Percentiles rank a stretch among this genome's conserved stretches.
Evolutionary conservation across 495 filamentous ascomycete species (phyloP).

Genomic region (Penicillium coffeae): DNA sequence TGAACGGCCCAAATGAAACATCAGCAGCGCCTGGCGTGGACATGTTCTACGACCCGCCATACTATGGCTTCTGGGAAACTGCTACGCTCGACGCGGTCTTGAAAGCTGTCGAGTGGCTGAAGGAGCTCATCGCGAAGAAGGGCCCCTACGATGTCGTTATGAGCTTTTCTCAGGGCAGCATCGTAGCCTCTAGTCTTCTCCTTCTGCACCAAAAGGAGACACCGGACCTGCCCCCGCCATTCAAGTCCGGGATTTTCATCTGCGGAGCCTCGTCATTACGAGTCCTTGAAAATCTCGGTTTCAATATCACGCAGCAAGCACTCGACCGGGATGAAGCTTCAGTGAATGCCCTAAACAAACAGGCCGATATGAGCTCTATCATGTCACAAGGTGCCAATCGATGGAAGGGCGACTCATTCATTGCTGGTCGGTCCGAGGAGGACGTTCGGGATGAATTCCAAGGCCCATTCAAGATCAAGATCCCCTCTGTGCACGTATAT

Average conservation of each 20-base stretch:
- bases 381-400: slow-evolving; percentile 26
- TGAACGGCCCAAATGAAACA: slow-evolving; percentile 46
- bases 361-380: slow-evolving; percentile 25
- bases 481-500: slow-evolving; percentile 62
- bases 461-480: slow-evolving; percentile 40
- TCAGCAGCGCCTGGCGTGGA: slow-evolving; percentile 50
- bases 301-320: slow-evolving; percentile 42
- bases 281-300: slow-evolving; percentile 48
- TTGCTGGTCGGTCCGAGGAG: slow-evolving; percentile 45
- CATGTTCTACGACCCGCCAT: slow-evolving; percentile 46
- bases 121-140: slow-evolving; percentile 38
- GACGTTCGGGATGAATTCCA: slow-evolving; percentile 43
- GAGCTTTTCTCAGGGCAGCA: slow-evolving; percentile 58
- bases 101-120: slow-evolving; percentile 43
- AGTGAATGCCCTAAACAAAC: slow-evolving; percentile 23
- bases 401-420: slow-evolving; percentile 20
- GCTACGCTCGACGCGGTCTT: slow-evolving; percentile 33
- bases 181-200: slow-evolving; percentile 44
- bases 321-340: slow-evolving; percentile 32
- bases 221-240: slow-evolving; percentile 39
- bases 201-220: slow-evolving; percentile 36
- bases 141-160: slow-evolving; percentile 61
- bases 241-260: slow-evolving; percentile 58
- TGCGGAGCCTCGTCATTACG: slow-evolving; percentile 50
- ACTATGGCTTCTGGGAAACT: slow-evolving; percentile 47